phyloP scores from a whole-genome alignment of 345 rosid genomes.

The Citrus unshiu region DNA sequence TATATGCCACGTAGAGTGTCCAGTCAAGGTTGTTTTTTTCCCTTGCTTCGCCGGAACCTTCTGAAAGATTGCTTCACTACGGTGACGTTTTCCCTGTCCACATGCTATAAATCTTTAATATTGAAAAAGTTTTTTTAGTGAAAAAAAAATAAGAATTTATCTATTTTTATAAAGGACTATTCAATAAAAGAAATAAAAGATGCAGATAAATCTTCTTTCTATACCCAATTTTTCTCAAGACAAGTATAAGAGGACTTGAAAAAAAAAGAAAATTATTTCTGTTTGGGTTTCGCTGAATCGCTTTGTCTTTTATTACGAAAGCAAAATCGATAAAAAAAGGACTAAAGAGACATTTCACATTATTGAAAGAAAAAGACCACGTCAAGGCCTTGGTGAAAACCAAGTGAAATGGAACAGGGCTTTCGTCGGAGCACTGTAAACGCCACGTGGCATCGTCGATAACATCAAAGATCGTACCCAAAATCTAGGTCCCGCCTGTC shows the following conservation, averaged over 20 bases:
- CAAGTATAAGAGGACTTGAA: too few relatives aligned
- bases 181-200: too few relatives aligned
- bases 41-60: conserved; percentile 3
- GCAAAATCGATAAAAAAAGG: background rate
- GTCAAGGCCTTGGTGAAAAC: background rate
- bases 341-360: background rate
- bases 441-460: conserved; percentile 4
- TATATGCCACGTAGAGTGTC: background rate
- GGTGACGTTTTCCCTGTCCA: conserved; percentile 3
- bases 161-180: too few relatives aligned
- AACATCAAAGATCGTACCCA: background rate
- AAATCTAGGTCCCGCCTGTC: conserved; percentile 6
- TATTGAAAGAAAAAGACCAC: background rate
- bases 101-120: too few relatives aligned
- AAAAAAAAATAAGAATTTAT: too few relatives aligned
- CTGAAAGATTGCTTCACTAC: background rate
- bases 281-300: too few relatives aligned
- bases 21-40: background rate
- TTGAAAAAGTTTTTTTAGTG: too few relatives aligned
- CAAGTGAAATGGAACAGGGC: background rate
- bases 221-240: too few relatives aligned
- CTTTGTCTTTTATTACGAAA: background rate
- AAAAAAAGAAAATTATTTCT: background rate
- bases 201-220: too few relatives aligned
- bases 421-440: background rate